Conservation (phyloP, 1,139 yeast genomes). For the Hyphopichia khmerensis region DNA sequence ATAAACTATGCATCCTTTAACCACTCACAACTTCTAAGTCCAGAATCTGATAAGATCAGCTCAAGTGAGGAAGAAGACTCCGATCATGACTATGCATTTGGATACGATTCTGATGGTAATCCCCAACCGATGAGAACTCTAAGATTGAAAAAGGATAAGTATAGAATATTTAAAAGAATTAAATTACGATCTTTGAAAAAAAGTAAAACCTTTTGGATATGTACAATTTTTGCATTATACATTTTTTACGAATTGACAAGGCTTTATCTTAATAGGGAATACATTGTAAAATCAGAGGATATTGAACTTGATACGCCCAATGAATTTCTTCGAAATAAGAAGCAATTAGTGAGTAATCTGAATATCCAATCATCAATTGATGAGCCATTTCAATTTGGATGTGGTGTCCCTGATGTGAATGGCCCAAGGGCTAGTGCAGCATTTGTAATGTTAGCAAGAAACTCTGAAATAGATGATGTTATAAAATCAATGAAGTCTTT, state of each 20-base stretch:
- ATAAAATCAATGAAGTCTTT: slow-evolving; percentile 65
- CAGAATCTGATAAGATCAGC: background rate
- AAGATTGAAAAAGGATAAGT: background rate
- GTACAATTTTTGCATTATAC: background rate
- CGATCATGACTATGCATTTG: slow-evolving; percentile 5
- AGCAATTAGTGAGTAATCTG: slow-evolving; percentile 25
- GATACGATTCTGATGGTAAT: slow-evolving; percentile 4
- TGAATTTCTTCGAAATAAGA: slow-evolving; percentile 6
- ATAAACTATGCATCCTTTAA: slow-evolving; percentile 1
- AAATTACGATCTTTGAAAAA: slow-evolving; percentile 1
- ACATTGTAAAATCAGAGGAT: background rate
- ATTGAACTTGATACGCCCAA: background rate
- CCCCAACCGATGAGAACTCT: background rate
- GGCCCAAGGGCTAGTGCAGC: slow-evolving; percentile 66
- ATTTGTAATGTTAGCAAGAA: slow-evolving; percentile 78
- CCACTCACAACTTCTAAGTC: slow-evolving; percentile 1
- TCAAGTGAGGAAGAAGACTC: background rate
- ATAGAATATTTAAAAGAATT: background rate
- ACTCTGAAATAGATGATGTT: slow-evolving; percentile 70
- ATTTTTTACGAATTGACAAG: background rate
- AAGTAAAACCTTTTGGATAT: background rate
- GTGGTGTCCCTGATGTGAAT: slow-evolving; percentile 37
- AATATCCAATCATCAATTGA: slow-evolving; percentile 32
- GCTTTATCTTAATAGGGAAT: background rate
- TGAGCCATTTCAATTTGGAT: slow-evolving; percentile 52